phyloP scores from a whole-genome alignment of 495 filamentous ascomycete genomes.

The Lasiosphaeriaceae sp. region DNA sequence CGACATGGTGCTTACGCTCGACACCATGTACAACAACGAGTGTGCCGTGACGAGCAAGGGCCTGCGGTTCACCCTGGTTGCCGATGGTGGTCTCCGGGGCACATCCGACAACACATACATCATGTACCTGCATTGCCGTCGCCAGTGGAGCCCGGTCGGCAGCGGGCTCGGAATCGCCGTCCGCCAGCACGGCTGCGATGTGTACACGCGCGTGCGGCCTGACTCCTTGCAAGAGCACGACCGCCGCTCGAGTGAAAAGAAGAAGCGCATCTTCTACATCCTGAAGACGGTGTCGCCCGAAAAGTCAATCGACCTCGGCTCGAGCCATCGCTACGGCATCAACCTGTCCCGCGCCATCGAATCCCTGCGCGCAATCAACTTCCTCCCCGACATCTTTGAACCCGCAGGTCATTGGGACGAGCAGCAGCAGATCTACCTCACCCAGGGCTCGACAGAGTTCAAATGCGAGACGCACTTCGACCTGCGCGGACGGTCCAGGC shows the following conservation, averaged over 20 bases:
- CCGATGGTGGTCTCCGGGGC: slow-evolving; percentile 3
- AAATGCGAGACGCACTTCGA: neutral
- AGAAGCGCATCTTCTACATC: slow-evolving; percentile 11
- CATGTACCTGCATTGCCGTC: slow-evolving; percentile 15
- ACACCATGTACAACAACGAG: slow-evolving; percentile 18
- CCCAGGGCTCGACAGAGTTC: slow-evolving; percentile 10
- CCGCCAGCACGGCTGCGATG: slow-evolving; percentile 18
- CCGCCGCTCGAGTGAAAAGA: slow-evolving; percentile 1
- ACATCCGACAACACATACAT: slow-evolving; percentile 9
- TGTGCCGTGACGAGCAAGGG: slow-evolving; percentile 13
- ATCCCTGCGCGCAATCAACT: neutral
- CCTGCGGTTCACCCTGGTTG: slow-evolving; percentile 11
- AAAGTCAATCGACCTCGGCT: slow-evolving; percentile 9
- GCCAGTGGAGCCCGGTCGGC: neutral
- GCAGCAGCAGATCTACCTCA: slow-evolving; percentile 13
- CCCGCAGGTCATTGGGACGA: slow-evolving; percentile 18
- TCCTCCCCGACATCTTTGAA: slow-evolving; percentile 1
- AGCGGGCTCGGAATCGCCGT: slow-evolving; percentile 14
- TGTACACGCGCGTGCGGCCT: slow-evolving; percentile 16
- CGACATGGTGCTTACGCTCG: slow-evolving; percentile 3
- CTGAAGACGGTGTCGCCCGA: slow-evolving; percentile 15
- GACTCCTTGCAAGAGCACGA: slow-evolving; percentile 1
- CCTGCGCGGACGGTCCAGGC: neutral
- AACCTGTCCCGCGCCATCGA: slow-evolving; percentile 7
- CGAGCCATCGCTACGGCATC: slow-evolving; percentile 15